Percentiles rank a stretch among this genome's conserved stretches.
phyloP scores from a whole-genome alignment of 441 rosid genomes.

The Erodium moschatum region DNA sequence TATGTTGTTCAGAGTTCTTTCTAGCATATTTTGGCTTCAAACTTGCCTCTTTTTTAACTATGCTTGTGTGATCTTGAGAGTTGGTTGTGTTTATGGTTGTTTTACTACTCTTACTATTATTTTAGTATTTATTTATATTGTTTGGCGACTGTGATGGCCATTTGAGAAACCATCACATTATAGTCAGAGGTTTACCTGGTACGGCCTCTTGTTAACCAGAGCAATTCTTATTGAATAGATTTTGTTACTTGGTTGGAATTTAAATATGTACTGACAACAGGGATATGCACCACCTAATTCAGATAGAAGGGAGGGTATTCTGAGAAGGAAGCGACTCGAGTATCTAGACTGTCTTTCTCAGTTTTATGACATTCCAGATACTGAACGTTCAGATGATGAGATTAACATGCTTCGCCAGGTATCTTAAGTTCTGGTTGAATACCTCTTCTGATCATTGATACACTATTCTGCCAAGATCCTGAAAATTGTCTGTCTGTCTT shows the following conservation, averaged over 20 bases:
- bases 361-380: slow-evolving; percentile 82
- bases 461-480: slow-evolving; percentile 12
- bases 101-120: neutral
- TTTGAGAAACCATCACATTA: neutral
- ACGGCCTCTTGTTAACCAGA: slow-evolving; percentile 5
- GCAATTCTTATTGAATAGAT: slow-evolving; percentile 14
- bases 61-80: neutral
- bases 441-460: slow-evolving; percentile 9
- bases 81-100: neutral
- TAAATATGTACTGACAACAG: slow-evolving; percentile 86
- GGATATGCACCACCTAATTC: slow-evolving; percentile 99
- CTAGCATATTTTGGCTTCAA: neutral
- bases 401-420: slow-evolving; percentile 98
- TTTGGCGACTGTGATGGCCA: neutral
- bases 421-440: slow-evolving; percentile 15
- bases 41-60: neutral
- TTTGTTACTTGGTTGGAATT: slow-evolving; percentile 34
- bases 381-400: slow-evolving; percentile 95
- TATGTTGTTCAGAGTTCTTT: neutral
- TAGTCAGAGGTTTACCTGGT: slow-evolving; percentile 7
- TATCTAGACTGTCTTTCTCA: slow-evolving; percentile 92
- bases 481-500: slow-evolving; percentile 20
- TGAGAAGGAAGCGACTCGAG: slow-evolving; percentile 82
- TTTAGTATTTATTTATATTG: slow-evolving; percentile 1
- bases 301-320: slow-evolving; percentile 95